A percentile compares a stretch with the other conserved stretches of the same genome.
Evolutionary conservation across 371 early-diverging fungal species (phyloP).

Genomic region (Funneliformis caledonium): DNA sequence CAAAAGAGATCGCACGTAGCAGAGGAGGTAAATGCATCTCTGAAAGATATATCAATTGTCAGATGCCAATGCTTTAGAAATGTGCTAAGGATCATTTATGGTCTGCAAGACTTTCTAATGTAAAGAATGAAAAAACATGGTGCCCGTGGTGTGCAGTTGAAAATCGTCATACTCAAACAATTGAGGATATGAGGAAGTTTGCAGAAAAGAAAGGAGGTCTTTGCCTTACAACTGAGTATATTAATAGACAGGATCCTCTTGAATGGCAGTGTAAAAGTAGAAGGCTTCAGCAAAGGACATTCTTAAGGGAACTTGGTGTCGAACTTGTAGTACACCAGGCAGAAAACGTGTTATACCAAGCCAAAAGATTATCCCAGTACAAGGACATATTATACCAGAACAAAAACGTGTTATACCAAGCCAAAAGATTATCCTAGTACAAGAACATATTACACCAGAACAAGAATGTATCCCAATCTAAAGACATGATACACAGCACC

Average conservation of each 20-base stretch:
- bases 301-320: slow-evolving; percentile 19
- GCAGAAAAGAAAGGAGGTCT: neutral
- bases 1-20: slow-evolving; percentile 23
- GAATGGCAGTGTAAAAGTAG: neutral
- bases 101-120: neutral
- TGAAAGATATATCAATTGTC: slow-evolving; percentile 22
- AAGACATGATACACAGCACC: too few relatives aligned
- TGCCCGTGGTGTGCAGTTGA: slow-evolving; percentile 18
- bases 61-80: neutral
- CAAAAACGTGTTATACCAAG: neutral
- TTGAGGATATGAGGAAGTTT: neutral
- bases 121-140: slow-evolving; percentile 9
- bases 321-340: neutral
- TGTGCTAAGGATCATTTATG: slow-evolving; percentile 26
- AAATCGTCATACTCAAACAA: slow-evolving; percentile 1
- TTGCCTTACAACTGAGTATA: neutral
- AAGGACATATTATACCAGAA: neutral
- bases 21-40: slow-evolving; percentile 7
- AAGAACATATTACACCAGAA: too few relatives aligned
- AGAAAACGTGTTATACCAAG: neutral
- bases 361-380: neutral
- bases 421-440: neutral
- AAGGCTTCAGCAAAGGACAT: slow-evolving; percentile 8
- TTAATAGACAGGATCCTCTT: neutral
- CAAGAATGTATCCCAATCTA: too few relatives aligned